Conservation (phyloP, 1,139 yeast species). For the Yamadazyma siamensis region DNA sequence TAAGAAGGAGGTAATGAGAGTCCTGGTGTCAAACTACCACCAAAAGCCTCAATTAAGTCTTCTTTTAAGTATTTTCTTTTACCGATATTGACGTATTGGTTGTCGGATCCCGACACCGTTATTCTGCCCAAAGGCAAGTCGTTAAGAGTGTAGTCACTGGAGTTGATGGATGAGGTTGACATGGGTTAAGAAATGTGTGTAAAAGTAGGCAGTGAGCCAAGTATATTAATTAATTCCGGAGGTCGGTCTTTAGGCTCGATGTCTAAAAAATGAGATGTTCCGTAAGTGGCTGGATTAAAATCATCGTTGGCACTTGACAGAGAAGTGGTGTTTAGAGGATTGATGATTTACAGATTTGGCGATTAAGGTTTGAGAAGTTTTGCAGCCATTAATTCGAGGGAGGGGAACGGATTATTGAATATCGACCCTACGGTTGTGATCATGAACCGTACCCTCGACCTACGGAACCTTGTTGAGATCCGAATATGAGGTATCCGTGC, state of each 20-base stretch:
- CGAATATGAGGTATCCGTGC: too few species aligned
- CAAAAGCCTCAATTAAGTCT: slow-evolving; percentile 55
- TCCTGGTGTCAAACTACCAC: slow-evolving; percentile 53
- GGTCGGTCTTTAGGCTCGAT: slow-evolving; percentile 1
- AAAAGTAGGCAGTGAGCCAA: too few species aligned
- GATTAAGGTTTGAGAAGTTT: too few species aligned
- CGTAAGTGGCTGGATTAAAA: neutral
- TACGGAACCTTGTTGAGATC: too few species aligned
- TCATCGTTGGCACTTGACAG: too few species aligned
- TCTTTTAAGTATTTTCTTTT: slow-evolving; percentile 25
- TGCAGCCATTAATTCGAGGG: neutral
- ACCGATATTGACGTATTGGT: slow-evolving; percentile 27
- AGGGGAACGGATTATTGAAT: too few species aligned
- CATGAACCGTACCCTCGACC: too few species aligned
- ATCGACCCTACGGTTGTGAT: too few species aligned
- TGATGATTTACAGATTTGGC: too few species aligned
- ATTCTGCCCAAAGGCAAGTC: slow-evolving; percentile 18
- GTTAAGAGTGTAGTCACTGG: slow-evolving; percentile 6
- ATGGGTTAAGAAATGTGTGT: too few species aligned
- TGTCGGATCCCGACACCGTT: slow-evolving; percentile 18
- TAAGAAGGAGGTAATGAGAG: slow-evolving; percentile 18
- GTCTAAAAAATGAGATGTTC: neutral
- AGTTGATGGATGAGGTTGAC: slow-evolving; percentile 8
- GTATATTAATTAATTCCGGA: slow-evolving; percentile 1
- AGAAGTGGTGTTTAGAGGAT: too few species aligned